These are phyloP conservation scores for Suhomyces pyralidae DNA, from an alignment of 805 yeast species.

Conservation along the genomic window DNA sequence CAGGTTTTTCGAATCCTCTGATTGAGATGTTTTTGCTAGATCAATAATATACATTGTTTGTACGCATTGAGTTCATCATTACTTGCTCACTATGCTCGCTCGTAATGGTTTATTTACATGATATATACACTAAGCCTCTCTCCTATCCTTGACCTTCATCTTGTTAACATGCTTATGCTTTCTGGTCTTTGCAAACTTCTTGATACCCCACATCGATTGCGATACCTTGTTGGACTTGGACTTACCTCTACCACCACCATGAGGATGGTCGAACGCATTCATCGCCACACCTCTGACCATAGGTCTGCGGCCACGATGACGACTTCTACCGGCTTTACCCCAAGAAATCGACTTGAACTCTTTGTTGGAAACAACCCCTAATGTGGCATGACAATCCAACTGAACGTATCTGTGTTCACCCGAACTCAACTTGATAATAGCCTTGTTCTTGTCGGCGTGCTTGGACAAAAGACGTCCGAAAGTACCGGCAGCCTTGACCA, in stretches of 20 bases:
- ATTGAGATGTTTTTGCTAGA: too few relatives aligned
- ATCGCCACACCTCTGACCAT: conserved; percentile 96
- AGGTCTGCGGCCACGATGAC: conserved; percentile 92
- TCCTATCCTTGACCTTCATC: conserved; percentile 87
- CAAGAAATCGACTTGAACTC: conserved; percentile 85
- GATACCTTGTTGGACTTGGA: conserved; percentile 93
- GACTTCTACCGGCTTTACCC: conserved; percentile 96
- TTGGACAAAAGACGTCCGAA: conserved; percentile 86
- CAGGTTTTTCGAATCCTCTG: too few relatives aligned
- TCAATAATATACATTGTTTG: too few relatives aligned
- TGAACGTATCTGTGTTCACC: conserved; percentile 94
- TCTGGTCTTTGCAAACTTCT: conserved; percentile 92
- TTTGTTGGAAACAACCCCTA: conserved; percentile 88
- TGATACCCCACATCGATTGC: conserved; percentile 95
- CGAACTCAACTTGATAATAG: conserved; percentile 76
- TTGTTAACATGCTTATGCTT: conserved; percentile 82
- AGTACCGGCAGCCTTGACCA: conserved; percentile 93
- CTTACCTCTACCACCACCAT: conserved; percentile 99
- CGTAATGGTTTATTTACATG: conserved; percentile 2
- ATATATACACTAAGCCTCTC: conserved; percentile 35
- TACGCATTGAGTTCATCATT: too few relatives aligned
- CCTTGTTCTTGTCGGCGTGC: conserved; percentile 64
- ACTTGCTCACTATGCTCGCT: not conserved
- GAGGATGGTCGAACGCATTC: conserved; percentile 97
- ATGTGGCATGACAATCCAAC: conserved; percentile 84